These are phyloP conservation scores for Daedalea quercina DNA, from an alignment of 768 basidiomycete species.

Conservation along the genomic window DNA sequence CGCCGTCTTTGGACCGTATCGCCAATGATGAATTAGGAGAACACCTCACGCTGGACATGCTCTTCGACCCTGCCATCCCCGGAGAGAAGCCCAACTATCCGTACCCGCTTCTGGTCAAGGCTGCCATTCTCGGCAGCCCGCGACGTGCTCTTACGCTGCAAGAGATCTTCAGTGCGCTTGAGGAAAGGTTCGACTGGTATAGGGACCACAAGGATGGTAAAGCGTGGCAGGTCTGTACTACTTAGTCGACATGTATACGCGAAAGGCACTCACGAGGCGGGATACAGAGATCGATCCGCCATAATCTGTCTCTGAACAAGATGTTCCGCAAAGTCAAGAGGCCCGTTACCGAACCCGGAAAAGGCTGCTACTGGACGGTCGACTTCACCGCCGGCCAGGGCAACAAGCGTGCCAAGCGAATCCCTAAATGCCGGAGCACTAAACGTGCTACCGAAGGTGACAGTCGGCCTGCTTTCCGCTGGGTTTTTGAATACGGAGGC, in stretches of 20 bases:
- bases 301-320: constrained; percentile 44
- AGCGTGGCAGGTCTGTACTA: constrained; percentile 54
- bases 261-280: background rate
- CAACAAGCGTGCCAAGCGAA: constrained; percentile 54
- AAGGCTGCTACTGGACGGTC: constrained; percentile 58
- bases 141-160: constrained; percentile 49
- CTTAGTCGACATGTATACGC: background rate
- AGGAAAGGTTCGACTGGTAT: constrained; percentile 51
- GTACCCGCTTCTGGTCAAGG: constrained; percentile 45
- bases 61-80: constrained; percentile 23
- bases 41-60: constrained; percentile 11
- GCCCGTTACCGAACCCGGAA: constrained; percentile 63
- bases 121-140: constrained; percentile 62
- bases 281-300: constrained; percentile 42
- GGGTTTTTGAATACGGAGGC: no score
- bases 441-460: constrained; percentile 32
- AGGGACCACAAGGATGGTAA: constrained; percentile 32
- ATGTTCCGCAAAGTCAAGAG: constrained; percentile 47
- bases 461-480: no score
- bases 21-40: constrained; percentile 12
- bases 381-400: constrained; percentile 52
- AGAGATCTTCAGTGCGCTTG: constrained; percentile 53
- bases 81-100: constrained; percentile 33
- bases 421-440: constrained; percentile 48
- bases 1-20: constrained; percentile 8